phyloP scores from a whole-genome alignment of 2,329 filamentous ascomycete species.

The Fusarium albosuccineum region DNA sequence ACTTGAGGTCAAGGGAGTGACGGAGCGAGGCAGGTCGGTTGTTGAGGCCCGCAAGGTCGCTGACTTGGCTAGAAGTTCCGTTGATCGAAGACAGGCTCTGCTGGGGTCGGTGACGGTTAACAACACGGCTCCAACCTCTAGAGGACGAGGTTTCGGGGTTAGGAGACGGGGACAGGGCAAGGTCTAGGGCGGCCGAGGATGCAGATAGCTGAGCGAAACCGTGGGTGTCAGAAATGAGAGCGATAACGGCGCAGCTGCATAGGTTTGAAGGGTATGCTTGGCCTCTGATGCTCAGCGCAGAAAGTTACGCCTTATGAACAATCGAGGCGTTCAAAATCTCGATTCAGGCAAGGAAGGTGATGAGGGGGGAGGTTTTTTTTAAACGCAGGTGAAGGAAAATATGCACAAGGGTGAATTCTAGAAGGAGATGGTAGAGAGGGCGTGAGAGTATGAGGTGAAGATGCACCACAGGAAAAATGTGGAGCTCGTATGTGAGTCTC shows the following conservation, averaged over 20 bases:
- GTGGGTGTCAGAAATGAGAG: conserved; percentile 51
- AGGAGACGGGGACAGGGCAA: conserved; percentile 77
- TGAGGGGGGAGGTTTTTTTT: conserved; percentile 8
- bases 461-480: conserved; percentile 37
- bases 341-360: conserved; percentile 1
- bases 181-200: conserved; percentile 83
- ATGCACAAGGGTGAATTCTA: conserved; percentile 24
- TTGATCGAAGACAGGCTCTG: conserved; percentile 68
- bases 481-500: conserved; percentile 31
- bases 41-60: conserved; percentile 62
- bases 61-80: conserved; percentile 55
- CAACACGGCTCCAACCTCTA: conserved; percentile 69
- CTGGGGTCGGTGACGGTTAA: conserved; percentile 77
- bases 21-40: conserved; percentile 64
- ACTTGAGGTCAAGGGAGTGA: conserved; percentile 70
- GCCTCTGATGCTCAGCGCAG: conserved; percentile 3
- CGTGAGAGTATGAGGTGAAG: conserved; percentile 30
- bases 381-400: conserved; percentile 11
- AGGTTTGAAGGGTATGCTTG: conserved; percentile 14
- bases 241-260: conserved; percentile 32
- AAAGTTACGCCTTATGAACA: conserved; percentile 8
- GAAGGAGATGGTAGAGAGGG: conserved; percentile 18
- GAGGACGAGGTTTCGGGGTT: conserved; percentile 66
- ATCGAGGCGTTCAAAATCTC: conserved; percentile 19
- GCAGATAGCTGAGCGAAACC: conserved; percentile 75